phyloP scores from a whole-genome alignment of 169 alveolate species.

The Amoebophrya sp. region DNA sequence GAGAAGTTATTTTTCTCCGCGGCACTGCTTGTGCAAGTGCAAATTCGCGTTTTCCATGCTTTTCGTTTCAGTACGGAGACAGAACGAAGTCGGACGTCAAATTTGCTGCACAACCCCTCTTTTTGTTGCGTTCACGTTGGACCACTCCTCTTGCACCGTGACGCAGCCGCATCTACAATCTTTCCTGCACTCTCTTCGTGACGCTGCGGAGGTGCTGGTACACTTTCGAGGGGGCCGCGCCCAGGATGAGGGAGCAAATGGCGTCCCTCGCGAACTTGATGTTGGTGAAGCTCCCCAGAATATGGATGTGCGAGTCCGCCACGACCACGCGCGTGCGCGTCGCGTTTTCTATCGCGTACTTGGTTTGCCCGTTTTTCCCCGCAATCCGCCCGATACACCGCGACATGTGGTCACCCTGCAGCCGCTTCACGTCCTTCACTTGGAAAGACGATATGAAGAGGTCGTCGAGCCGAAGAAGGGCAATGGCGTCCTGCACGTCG shows the following conservation, averaged over 20 bases:
- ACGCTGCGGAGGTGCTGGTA: constrained; percentile 41
- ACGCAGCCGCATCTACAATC: no score
- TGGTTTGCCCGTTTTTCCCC: constrained; percentile 98
- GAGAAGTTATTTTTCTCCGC: no score
- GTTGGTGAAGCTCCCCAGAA: constrained; percentile 75
- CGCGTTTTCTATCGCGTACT: constrained; percentile 96
- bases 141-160: no score
- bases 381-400: constrained; percentile 96
- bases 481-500: constrained; percentile 95
- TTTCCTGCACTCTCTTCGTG: constrained; percentile 36
- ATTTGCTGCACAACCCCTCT: no score
- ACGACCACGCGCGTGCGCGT: constrained; percentile 95
- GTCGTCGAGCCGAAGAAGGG: constrained; percentile 90
- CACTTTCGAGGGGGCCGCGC: constrained; percentile 41
- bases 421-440: constrained; percentile 91
- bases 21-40: no score
- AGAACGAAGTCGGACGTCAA: no score
- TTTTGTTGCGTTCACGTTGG: no score
- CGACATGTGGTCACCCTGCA: constrained; percentile 93
- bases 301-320: constrained; percentile 69
- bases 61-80: no score
- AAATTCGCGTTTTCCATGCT: no score
- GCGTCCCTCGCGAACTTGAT: constrained; percentile 94
- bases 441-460: constrained; percentile 92
- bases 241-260: constrained; percentile 90